Conservation (phyloP, 2,329 filamentous ascomycete genomes). For the Lachnellula subtilissima region DNA sequence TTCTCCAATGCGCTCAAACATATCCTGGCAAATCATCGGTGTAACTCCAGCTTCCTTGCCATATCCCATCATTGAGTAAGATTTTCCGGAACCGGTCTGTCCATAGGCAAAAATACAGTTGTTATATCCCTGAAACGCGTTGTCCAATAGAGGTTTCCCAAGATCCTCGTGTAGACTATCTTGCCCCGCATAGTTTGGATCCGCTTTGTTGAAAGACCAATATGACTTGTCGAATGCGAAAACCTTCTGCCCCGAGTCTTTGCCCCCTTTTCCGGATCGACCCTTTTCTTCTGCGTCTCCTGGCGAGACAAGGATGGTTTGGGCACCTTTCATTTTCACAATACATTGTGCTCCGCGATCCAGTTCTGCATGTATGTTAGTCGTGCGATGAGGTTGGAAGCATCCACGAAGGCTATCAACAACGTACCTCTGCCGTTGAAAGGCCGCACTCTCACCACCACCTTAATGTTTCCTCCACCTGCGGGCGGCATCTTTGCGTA, state of each 20-base stretch:
- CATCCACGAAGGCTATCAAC: neutral
- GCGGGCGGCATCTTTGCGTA: slow-evolving; percentile 30
- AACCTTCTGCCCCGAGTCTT: slow-evolving; percentile 69
- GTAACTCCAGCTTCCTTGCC: slow-evolving; percentile 94
- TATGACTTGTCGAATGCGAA: slow-evolving; percentile 98
- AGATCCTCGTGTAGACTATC: slow-evolving; percentile 84
- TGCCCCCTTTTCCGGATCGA: slow-evolving; percentile 56
- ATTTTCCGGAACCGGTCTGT: slow-evolving; percentile 97
- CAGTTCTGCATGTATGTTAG: slow-evolving; percentile 56
- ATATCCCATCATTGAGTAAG: slow-evolving; percentile 99
- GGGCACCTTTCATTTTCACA: slow-evolving; percentile 89
- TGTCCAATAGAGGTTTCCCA: slow-evolving; percentile 86
- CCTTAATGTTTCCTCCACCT: slow-evolving; percentile 95
- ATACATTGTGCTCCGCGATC: slow-evolving; percentile 94
- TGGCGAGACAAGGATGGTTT: slow-evolving; percentile 80
- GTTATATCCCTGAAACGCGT: slow-evolving; percentile 98
- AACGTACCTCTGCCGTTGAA: slow-evolving; percentile 87
- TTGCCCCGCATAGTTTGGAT: slow-evolving; percentile 81
- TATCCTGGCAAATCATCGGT: slow-evolving; percentile 92
- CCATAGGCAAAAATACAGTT: slow-evolving; percentile 99
- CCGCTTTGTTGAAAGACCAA: slow-evolving; percentile 89
- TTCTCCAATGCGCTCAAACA: slow-evolving; percentile 80
- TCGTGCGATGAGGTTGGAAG: neutral
- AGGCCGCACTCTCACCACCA: slow-evolving; percentile 92
- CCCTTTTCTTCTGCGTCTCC: slow-evolving; percentile 50